A percentile compares a stretch with the other conserved stretches of the same genome.
Evolutionary conservation across 345 rosid species (phyloP).

Genomic region (Acer negundo): DNA sequence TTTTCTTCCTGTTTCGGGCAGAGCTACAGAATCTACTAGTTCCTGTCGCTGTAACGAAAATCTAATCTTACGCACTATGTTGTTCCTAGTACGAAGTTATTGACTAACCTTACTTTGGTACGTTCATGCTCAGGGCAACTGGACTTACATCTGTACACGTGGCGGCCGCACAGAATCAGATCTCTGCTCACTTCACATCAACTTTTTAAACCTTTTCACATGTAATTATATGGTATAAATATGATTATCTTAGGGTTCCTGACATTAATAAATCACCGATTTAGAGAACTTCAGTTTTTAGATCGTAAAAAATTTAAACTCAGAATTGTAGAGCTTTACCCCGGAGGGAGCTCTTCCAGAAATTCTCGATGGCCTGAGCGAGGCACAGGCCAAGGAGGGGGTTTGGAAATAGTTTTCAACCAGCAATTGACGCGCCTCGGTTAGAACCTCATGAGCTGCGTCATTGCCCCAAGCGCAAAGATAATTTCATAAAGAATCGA

Average conservation of each 20-base stretch:
- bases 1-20: background rate
- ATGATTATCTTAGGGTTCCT: too few species aligned
- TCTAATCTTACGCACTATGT: background rate
- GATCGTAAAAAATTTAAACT: background rate
- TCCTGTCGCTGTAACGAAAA: background rate
- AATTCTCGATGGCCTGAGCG: conserved; percentile 14
- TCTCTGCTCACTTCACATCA: too few species aligned
- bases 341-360: conserved; percentile 16
- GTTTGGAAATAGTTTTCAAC: conserved; percentile 20
- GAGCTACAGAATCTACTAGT: background rate
- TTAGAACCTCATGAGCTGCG: conserved; percentile 18
- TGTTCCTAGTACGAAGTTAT: background rate
- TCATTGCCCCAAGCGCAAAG: conserved; percentile 20
- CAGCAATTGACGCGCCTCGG: conserved; percentile 16
- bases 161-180: background rate
- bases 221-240: too few species aligned
- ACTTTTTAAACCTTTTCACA: too few species aligned
- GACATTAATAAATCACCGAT: too few species aligned
- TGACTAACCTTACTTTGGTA: background rate
- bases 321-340: conserved; percentile 5
- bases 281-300: too few species aligned
- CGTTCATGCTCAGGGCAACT: too few species aligned
- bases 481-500: background rate
- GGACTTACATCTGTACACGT: background rate
- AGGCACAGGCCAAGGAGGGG: conserved; percentile 7